Percentiles rank a stretch among this genome's conserved stretches.
phyloP scores from a whole-genome alignment of 1,284 basidiomycete genomes.

The Testicularia cyperi region DNA sequence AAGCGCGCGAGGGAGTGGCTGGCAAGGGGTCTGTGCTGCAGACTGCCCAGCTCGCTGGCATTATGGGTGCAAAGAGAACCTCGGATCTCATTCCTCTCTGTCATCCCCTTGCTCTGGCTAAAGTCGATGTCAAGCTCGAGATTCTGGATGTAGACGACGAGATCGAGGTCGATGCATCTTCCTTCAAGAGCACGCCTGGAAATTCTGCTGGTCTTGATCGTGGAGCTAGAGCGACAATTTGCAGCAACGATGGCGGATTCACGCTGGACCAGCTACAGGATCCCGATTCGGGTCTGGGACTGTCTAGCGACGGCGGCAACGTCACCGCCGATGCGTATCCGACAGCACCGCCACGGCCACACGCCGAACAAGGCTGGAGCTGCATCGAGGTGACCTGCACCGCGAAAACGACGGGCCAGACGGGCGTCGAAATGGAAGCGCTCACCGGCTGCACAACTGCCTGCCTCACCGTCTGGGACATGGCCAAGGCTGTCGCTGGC shows the following conservation, averaged over 20 bases:
- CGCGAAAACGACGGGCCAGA: constrained; percentile 31
- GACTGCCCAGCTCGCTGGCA: constrained; percentile 81
- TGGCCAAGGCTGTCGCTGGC: constrained; percentile 84
- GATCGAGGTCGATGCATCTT: too few species aligned
- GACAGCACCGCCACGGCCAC: too few species aligned
- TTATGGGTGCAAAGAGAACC: constrained; percentile 83
- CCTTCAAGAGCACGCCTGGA: too few species aligned
- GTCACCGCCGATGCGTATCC: too few species aligned
- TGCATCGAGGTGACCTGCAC: constrained; percentile 42
- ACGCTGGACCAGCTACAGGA: constrained; percentile 1
- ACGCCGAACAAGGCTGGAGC: constrained; percentile 7
- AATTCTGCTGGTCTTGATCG: too few species aligned
- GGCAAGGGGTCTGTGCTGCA: constrained; percentile 48
- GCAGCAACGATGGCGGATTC: too few species aligned
- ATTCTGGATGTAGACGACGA: constrained; percentile 31
- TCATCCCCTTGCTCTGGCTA: constrained; percentile 74
- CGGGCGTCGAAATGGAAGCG: constrained; percentile 93
- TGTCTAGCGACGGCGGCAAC: too few species aligned
- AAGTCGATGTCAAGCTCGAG: constrained; percentile 69
- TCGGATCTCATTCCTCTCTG: constrained; percentile 72
- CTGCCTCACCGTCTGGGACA: constrained; percentile 83
- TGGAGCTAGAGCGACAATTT: too few species aligned
- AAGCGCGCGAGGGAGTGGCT: constrained; percentile 60
- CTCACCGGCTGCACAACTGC: constrained; percentile 77
- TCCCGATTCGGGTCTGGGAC: not conserved